Percentiles rank a stretch among this genome's conserved stretches.
phyloP scores from a whole-genome alignment of 75 land plant species.

The Adiantum capillusveneris region DNA sequence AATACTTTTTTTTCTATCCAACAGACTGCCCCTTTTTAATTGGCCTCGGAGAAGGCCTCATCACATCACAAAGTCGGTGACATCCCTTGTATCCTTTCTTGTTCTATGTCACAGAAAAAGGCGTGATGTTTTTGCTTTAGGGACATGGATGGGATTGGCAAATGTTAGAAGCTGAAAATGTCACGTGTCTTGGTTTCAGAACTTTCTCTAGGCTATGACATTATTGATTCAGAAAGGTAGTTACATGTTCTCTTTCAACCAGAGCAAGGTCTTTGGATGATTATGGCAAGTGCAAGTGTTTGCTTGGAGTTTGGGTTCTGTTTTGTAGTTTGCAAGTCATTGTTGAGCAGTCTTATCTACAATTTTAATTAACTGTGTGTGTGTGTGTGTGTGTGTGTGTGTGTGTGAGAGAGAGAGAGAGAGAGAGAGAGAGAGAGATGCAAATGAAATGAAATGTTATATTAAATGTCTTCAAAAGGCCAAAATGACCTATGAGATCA shows the following conservation, averaged over 20 bases:
- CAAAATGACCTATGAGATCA: too few relatives aligned
- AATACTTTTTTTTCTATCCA: constrained; percentile 84
- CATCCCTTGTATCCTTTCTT: too few relatives aligned
- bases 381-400: too few relatives aligned
- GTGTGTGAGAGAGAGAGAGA: too few relatives aligned
- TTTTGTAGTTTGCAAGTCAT: too few relatives aligned
- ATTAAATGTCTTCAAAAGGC: too few relatives aligned
- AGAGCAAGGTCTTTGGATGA: constrained; percentile 96
- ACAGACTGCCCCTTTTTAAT: constrained; percentile 67
- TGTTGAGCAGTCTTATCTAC: too few relatives aligned
- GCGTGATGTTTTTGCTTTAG: neutral
- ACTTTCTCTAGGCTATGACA: constrained; percentile 95
- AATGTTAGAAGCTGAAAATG: neutral
- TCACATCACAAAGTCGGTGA: constrained; percentile 86
- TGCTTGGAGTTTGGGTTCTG: too few relatives aligned
- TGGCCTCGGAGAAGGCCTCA: constrained; percentile 94
- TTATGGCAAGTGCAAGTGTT: constrained; percentile 88
- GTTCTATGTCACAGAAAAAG: too few relatives aligned
- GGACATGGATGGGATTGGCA: neutral
- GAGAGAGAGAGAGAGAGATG: too few relatives aligned
- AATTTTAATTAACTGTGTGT: too few relatives aligned
- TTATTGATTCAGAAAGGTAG: constrained; percentile 75
- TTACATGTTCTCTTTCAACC: constrained; percentile 82
- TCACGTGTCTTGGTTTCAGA: constrained; percentile 49
- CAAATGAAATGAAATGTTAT: too few relatives aligned